These are phyloP conservation scores for Globisporangium viniferum DNA, from an alignment of 352 stramenopile genomes.

Conservation along the genomic window DNA sequence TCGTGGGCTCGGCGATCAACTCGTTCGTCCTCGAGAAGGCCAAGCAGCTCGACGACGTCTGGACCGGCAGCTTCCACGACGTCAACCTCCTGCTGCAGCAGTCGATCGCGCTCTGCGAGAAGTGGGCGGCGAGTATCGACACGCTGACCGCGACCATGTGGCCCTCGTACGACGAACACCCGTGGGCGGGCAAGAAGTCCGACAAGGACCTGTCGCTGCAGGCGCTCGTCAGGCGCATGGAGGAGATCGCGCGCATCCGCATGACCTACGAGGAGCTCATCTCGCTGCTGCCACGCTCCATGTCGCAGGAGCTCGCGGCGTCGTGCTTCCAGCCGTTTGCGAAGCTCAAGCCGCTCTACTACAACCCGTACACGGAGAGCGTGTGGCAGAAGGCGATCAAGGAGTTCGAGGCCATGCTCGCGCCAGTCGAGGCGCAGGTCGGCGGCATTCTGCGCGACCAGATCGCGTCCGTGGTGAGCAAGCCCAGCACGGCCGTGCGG, in stretches of 20 bases:
- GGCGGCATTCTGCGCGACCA: conserved; percentile 78
- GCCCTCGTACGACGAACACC: conserved; percentile 76
- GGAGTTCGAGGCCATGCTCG: conserved; percentile 78
- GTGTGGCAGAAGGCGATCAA: conserved; percentile 72
- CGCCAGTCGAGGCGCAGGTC: conserved; percentile 81
- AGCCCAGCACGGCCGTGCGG: conserved; percentile 63
- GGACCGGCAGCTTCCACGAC: conserved; percentile 59
- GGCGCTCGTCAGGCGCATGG: conserved; percentile 59
- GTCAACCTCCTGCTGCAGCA: conserved; percentile 60
- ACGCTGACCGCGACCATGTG: conserved; percentile 81
- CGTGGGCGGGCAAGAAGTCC: conserved; percentile 60
- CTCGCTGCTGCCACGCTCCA: conserved; percentile 49
- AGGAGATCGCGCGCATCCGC: conserved; percentile 79
- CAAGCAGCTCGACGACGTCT: conserved; percentile 45
- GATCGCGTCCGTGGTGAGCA: conserved; percentile 53
- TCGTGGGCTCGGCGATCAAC: conserved; percentile 78
- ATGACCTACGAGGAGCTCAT: conserved; percentile 88
- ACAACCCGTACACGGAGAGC: conserved; percentile 89
- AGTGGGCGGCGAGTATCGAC: conserved; percentile 69
- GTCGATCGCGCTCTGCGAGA: conserved; percentile 72
- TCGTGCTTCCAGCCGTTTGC: conserved; percentile 75
- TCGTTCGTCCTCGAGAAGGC: conserved; percentile 58
- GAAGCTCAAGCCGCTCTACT: conserved; percentile 70
- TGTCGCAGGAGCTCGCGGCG: conserved; percentile 34
- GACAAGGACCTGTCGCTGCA: conserved; percentile 37